These are phyloP conservation scores for Hepatocystis sp. DNA, from an alignment of 169 alveolate genomes.

Conservation along the genomic window DNA sequence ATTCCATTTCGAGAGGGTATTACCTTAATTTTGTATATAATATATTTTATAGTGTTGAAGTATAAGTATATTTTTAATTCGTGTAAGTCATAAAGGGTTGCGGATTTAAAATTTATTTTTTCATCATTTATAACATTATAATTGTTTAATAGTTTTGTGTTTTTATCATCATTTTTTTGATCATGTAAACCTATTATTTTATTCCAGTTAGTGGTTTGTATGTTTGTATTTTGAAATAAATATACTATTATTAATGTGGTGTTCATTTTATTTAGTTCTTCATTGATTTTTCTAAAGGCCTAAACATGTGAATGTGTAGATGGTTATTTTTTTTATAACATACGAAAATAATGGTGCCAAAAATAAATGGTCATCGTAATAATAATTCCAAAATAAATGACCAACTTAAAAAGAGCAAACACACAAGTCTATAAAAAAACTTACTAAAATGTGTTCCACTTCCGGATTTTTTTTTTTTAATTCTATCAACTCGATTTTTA, in stretches of 20 bases:
- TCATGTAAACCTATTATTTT: constrained; percentile 54
- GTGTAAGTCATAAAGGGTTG: constrained; percentile 54
- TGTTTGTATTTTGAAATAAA: constrained; percentile 64
- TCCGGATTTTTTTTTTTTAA: constrained; percentile 47
- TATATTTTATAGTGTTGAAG: constrained; percentile 60
- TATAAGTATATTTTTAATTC: constrained; percentile 48
- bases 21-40: constrained; percentile 73
- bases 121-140: constrained; percentile 46
- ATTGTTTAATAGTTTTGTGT: constrained; percentile 34
- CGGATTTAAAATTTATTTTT: constrained; percentile 50
- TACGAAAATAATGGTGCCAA: no score
- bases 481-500: constrained; percentile 44
- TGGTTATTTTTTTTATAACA: no score
- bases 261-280: constrained; percentile 68
- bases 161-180: constrained; percentile 29
- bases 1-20: neutral
- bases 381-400: no score
- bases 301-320: no score
- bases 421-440: neutral
- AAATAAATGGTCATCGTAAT: no score
- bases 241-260: constrained; percentile 50
- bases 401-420: no score
- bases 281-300: constrained; percentile 70
- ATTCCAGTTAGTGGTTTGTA: constrained; percentile 59
- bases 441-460: constrained; percentile 45